Evolutionary conservation across 176 grass and related monocot species (phyloP).

Genomic region (Carex kokanica): DNA sequence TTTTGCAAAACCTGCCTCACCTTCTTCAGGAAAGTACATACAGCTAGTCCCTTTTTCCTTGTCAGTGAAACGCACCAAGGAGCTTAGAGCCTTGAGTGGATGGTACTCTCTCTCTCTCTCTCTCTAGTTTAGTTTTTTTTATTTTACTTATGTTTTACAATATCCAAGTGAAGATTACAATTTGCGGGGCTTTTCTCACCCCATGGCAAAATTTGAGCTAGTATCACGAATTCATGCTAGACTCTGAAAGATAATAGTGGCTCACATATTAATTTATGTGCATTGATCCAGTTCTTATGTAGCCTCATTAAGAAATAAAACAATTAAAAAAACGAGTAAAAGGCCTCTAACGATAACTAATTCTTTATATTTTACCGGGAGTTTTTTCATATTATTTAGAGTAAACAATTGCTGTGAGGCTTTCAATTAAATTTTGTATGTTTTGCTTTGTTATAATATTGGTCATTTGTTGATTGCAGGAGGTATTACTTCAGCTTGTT

Average conservation of each 20-base stretch:
- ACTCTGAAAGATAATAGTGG: background rate
- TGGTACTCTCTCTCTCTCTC: conserved; percentile 39
- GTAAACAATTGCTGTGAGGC: background rate
- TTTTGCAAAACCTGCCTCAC: conserved; percentile 39
- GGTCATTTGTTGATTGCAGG: conserved; percentile 42
- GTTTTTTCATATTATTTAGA: background rate
- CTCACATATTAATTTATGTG: background rate
- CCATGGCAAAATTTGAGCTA: background rate
- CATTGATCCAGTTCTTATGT: background rate
- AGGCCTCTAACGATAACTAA: background rate
- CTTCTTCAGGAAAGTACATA: conserved; percentile 41
- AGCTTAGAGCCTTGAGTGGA: conserved; percentile 77
- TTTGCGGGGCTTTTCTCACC: background rate
- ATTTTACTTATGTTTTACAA: background rate
- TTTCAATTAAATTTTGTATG: background rate
- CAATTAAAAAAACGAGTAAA: background rate
- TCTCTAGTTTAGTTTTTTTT: background rate
- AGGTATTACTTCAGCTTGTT: conserved; percentile 94
- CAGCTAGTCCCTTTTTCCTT: conserved; percentile 73
- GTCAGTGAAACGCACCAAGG: conserved; percentile 75
- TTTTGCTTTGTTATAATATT: background rate
- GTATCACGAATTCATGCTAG: background rate
- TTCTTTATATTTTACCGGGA: background rate
- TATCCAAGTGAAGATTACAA: background rate
- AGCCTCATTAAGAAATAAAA: background rate